A percentile compares a stretch with the other conserved stretches of the same genome.
phyloP scores from a whole-genome alignment of 768 basidiomycete species.

The Boletus reticulatus region DNA sequence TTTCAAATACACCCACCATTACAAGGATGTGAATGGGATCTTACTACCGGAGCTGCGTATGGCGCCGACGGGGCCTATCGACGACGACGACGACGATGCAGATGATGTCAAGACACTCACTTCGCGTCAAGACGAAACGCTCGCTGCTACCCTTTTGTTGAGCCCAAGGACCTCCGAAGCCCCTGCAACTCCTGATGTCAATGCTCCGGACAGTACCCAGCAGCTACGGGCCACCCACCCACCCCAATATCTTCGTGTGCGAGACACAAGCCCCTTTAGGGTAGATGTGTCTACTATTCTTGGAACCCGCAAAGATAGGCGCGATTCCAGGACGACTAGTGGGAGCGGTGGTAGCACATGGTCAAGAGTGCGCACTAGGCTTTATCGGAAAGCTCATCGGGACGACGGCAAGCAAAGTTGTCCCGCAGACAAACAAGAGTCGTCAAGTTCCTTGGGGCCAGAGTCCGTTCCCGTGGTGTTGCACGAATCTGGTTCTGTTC shows the following conservation, averaged over 20 bases:
- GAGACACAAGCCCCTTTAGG: constrained; percentile 45
- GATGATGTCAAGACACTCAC: constrained; percentile 31
- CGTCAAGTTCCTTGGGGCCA: constrained; percentile 23
- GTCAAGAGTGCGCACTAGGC: constrained; percentile 30
- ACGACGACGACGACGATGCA: constrained; percentile 24
- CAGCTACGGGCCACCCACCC: constrained; percentile 1
- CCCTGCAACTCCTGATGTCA: background rate
- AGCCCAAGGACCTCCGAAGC: constrained; percentile 45
- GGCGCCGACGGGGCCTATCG: constrained; percentile 10
- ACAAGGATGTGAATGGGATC: constrained; percentile 11
- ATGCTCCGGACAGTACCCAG: constrained; percentile 5
- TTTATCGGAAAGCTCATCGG: constrained; percentile 31
- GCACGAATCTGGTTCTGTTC: constrained; percentile 20
- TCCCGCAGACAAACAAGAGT: constrained; percentile 16
- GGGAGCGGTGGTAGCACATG: constrained; percentile 27
- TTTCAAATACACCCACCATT: constrained; percentile 8
- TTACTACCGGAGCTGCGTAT: constrained; percentile 21
- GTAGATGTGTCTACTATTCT: constrained; percentile 39
- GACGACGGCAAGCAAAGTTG: constrained; percentile 27
- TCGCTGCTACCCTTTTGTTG: constrained; percentile 42
- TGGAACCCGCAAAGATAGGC: constrained; percentile 12
- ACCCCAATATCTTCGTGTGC: constrained; percentile 34
- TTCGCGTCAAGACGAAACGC: constrained; percentile 32
- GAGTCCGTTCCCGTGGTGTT: constrained; percentile 32
- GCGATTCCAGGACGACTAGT: constrained; percentile 22